Conservation (phyloP, 2,329 filamentous ascomycete species). For the Byssochlamys sp. region DNA sequence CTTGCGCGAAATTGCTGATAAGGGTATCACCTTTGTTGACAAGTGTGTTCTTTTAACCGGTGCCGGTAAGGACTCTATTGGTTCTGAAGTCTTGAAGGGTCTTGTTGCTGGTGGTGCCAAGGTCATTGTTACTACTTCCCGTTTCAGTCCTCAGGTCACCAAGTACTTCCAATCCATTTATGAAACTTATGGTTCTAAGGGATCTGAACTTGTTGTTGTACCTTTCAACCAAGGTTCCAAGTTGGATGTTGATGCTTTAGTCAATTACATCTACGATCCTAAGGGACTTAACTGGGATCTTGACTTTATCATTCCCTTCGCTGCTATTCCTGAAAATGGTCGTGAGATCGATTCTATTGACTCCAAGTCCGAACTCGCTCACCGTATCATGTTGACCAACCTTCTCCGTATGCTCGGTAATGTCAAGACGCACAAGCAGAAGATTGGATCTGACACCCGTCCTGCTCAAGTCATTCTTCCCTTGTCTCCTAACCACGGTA, state of each 20-base stretch:
- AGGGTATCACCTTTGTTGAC: conserved; percentile 82
- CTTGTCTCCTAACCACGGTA: conserved; percentile 94
- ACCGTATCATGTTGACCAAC: conserved; percentile 98
- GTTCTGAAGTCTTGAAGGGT: conserved; percentile 90
- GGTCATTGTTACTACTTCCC: conserved; percentile 90
- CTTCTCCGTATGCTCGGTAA: conserved; percentile 79
- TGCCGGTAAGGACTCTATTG: conserved; percentile 93
- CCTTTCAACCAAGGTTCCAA: conserved; percentile 99
- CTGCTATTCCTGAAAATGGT: conserved; percentile 93
- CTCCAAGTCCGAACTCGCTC: conserved; percentile 92
- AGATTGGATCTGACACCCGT: conserved; percentile 82
- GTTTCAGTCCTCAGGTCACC: conserved; percentile 92
- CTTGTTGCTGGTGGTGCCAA: conserved; percentile 93
- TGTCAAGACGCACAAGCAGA: conserved; percentile 82
- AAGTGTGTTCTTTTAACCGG: conserved; percentile 98
- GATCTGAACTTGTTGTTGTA: conserved; percentile 92
- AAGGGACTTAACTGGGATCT: conserved; percentile 96
- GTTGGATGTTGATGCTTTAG: conserved; percentile 86
- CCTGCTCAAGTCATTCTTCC: conserved; percentile 94
- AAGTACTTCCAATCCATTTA: conserved; percentile 99
- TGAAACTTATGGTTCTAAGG: conserved; percentile 80
- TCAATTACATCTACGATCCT: conserved; percentile 91
- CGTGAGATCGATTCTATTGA: conserved; percentile 95
- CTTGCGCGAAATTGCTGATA: conserved; percentile 79
- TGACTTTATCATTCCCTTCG: conserved; percentile 90